phyloP scores from a whole-genome alignment of 768 basidiomycete genomes.

The Tricholoma terreum region DNA sequence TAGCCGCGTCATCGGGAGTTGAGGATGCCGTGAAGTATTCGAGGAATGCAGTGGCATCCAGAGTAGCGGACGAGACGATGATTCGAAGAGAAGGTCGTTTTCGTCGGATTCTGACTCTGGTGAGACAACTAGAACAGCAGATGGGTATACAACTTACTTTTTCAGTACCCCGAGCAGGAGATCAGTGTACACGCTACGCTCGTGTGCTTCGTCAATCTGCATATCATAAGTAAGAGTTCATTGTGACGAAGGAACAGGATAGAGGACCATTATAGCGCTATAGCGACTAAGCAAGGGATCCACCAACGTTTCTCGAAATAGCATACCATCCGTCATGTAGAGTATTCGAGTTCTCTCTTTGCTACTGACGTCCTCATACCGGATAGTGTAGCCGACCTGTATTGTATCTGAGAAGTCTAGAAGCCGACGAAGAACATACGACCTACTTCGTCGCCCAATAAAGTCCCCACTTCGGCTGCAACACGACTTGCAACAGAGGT shows the following conservation, averaged over 20 bases:
- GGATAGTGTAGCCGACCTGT: conserved; percentile 95
- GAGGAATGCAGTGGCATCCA: conserved; percentile 86
- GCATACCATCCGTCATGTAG: conserved; percentile 98
- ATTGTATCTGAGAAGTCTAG: background rate
- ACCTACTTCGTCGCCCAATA: conserved; percentile 84
- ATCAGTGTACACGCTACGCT: conserved; percentile 94
- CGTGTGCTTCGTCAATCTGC: conserved; percentile 97
- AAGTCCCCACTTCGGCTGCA: conserved; percentile 85
- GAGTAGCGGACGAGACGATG: conserved; percentile 93
- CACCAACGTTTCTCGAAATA: conserved; percentile 89
- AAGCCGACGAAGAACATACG: conserved; percentile 19
- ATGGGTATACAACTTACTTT: conserved; percentile 53
- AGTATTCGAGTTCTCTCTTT: conserved; percentile 85
- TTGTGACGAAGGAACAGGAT: background rate
- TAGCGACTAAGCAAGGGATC: conserved; percentile 92
- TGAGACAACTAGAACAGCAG: conserved; percentile 14
- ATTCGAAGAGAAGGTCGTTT: conserved; percentile 88
- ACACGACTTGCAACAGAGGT: conserved; percentile 92
- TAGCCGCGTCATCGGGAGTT: conserved; percentile 66
- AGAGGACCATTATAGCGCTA: conserved; percentile 88
- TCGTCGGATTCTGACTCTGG: conserved; percentile 67
- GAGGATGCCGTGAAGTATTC: conserved; percentile 80
- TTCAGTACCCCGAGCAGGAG: conserved; percentile 87
- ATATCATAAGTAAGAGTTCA: conserved; percentile 1
- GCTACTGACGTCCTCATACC: conserved; percentile 90